phyloP scores from a whole-genome alignment of 257 asterid genomes.

The Ocimum tenuiflorum region DNA sequence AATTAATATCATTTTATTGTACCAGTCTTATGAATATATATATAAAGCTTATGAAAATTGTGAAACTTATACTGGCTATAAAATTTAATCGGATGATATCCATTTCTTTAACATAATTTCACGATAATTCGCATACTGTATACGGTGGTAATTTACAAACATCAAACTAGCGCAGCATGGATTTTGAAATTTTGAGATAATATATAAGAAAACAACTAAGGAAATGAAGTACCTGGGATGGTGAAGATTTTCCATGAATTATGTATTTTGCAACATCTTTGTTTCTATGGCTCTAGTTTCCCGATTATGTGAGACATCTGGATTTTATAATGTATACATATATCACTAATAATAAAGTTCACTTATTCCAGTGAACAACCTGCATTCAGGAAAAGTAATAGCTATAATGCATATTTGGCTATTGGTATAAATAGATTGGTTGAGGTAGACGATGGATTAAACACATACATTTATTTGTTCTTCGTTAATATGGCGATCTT shows the following conservation, averaged over 20 bases:
- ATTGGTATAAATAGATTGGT: constrained; percentile 24
- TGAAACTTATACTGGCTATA: no score
- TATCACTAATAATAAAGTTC: not conserved
- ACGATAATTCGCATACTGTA: no score
- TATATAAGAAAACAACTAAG: no score
- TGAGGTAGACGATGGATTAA: constrained; percentile 11
- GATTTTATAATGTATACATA: not conserved
- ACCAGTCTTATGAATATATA: no score
- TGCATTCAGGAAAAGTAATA: constrained; percentile 6
- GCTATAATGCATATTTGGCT: not conserved
- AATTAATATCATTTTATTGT: constrained; percentile 15
- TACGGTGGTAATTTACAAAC: no score
- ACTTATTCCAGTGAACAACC: constrained; percentile 24
- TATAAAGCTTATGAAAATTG: no score
- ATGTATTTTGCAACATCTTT: not conserved
- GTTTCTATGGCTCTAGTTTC: not conserved
- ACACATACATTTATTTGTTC: constrained; percentile 6
- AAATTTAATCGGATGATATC: no score
- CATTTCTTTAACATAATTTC: no score
- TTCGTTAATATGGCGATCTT: not conserved
- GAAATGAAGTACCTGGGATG: constrained; percentile 8
- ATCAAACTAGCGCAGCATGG: not conserved
- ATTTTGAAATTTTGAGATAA: not conserved
- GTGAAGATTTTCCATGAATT: not conserved
- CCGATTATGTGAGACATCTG: not conserved